Evolutionary conservation across 2,329 filamentous ascomycete species (phyloP).

Genomic region (Diplodia intermedia): DNA sequence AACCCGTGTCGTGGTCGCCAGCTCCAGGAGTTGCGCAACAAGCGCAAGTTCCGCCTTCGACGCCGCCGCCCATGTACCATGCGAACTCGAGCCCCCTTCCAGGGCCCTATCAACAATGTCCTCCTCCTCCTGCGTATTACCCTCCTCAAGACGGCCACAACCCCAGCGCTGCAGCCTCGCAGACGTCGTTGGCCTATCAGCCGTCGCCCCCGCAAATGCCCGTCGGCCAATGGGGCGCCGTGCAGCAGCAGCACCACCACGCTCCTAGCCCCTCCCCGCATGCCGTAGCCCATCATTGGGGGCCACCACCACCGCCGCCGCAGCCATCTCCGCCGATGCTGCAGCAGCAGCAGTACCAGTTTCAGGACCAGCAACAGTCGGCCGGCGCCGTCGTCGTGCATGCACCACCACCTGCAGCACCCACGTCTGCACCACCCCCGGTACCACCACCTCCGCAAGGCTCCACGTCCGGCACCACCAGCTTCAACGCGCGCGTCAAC

Average conservation of each 20-base stretch:
- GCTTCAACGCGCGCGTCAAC: conserved; percentile 23
- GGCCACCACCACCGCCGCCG: conserved; percentile 16
- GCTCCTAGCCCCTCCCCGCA: conserved; percentile 10
- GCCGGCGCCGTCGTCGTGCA: no score
- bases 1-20: not conserved
- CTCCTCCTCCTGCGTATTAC: not conserved
- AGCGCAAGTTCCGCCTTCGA: not conserved
- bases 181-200: conserved; percentile 14
- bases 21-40: not conserved
- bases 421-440: not conserved
- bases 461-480: not conserved
- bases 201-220: conserved; percentile 10
- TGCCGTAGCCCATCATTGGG: not conserved
- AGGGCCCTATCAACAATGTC: not conserved
- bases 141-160: not conserved
- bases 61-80: conserved; percentile 16
- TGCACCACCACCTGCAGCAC: no score
- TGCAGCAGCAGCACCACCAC: conserved; percentile 1
- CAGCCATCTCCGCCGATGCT: conserved; percentile 14
- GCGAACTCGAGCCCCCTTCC: conserved; percentile 23
- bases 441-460: conserved; percentile 11
- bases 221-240: not conserved
- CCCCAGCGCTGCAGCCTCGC: not conserved
- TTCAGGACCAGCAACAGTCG: not conserved
- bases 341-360: not conserved